Evolutionary conservation across 2,329 filamentous ascomycete genomes (phyloP), one percentile per base, ranked within the genome.

Genomic region (Cercospora sp.): DNA sequence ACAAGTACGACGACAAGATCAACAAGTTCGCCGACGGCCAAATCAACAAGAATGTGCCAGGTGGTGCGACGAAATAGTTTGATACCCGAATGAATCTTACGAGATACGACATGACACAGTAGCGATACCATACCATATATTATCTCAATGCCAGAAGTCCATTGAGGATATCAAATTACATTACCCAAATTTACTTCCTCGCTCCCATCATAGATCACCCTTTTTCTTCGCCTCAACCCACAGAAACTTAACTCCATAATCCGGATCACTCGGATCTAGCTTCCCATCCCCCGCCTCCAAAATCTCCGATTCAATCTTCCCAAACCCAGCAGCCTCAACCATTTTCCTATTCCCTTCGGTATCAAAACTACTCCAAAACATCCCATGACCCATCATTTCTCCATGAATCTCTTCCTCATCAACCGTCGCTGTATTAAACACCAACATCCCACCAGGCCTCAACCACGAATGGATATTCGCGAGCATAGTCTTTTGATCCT

Each of bases 301-400:
- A 10, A 72, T 58, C 37, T 74, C 73, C 12, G 45, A 59, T 43
- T 62, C 21, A 37, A 72, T 43, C 4, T 71, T 21, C 66, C 73
- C 78, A 74, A 82, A 75, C 66, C 81, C 81, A 28, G 69, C 77
- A 43, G 72, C 75, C 64, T 76, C 74, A 7, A 80, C 74, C 69
- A 82, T 74, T 67, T 77, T 77, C 72, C 79, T 76, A 70, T 72
- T 76, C 37, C 70, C 71, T 69, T 80, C 77, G 43, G 75, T 74
- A 10, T 74, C 79, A 57, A 67, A 76, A 21, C 71, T 69, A 66
- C 71, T 72, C 74, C 74, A 76, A 66, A 74, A 76, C 70, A 75
- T 76, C 40, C 71, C 74, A 24, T 61, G 58, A 1, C 74, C 74
- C 64, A 74, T 69, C 51, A 74, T 68, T 65, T 74, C 74, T 5